Evolutionary conservation across 306 rosid species (phyloP).

Genomic region (Morella rubra): DNA sequence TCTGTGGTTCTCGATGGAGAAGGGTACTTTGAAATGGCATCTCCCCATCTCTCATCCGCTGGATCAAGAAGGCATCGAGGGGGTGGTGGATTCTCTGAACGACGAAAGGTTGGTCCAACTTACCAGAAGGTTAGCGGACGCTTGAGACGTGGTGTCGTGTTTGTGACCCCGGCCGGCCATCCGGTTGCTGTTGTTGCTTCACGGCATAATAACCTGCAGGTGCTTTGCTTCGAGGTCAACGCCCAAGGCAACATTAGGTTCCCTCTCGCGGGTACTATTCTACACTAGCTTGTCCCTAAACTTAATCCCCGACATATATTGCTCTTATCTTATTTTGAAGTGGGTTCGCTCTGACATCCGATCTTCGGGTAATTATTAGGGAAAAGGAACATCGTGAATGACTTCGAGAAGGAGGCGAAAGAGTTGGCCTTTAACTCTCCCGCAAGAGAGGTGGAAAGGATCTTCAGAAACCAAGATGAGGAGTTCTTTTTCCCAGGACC

Average conservation of each 20-base stretch:
- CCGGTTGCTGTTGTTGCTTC: slow-evolving; percentile 45
- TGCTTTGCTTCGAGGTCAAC: slow-evolving; percentile 55
- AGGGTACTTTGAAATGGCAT: slow-evolving; percentile 62
- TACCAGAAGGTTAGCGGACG: slow-evolving; percentile 31
- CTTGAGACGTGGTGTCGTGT: slow-evolving; percentile 39
- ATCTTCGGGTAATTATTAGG: slow-evolving; percentile 28
- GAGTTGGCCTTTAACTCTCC: slow-evolving; percentile 48
- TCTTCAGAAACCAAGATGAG: slow-evolving; percentile 43
- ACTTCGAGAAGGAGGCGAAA: slow-evolving; percentile 49
- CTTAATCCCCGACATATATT: background rate
- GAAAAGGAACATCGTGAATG: slow-evolving; percentile 48
- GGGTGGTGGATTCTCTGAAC: background rate
- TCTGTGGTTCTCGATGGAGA: slow-evolving; percentile 42
- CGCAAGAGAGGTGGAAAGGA: slow-evolving; percentile 41
- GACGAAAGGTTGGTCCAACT: slow-evolving; percentile 18
- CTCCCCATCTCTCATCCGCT: slow-evolving; percentile 47
- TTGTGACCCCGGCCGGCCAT: slow-evolving; percentile 62
- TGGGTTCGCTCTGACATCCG: background rate
- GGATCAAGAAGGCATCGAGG: background rate
- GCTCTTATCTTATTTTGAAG: background rate
- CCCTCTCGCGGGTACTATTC: slow-evolving; percentile 38
- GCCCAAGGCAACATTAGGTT: slow-evolving; percentile 45
- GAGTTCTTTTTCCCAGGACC: slow-evolving; percentile 52
- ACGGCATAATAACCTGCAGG: slow-evolving; percentile 34
- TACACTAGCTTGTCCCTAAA: no score